phyloP scores from a whole-genome alignment of 768 basidiomycete genomes.

The Psilocybe sp. region DNA sequence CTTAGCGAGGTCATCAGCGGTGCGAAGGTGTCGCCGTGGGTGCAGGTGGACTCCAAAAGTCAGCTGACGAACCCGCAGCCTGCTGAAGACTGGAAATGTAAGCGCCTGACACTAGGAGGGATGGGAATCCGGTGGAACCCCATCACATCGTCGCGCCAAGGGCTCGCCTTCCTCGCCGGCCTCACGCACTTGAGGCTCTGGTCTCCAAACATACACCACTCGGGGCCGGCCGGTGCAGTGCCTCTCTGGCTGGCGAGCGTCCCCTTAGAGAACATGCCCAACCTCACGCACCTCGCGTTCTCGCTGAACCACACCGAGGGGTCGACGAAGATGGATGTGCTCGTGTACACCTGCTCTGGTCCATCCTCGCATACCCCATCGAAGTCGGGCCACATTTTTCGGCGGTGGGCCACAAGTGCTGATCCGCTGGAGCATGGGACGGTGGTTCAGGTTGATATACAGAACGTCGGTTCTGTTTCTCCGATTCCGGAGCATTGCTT shows the following conservation, averaged over 20 bases:
- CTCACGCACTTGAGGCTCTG: slow-evolving; percentile 35
- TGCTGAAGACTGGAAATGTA: slow-evolving; percentile 20
- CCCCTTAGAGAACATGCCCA: slow-evolving; percentile 29
- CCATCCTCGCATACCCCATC: no score
- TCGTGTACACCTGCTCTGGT: slow-evolving; percentile 10
- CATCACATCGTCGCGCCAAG: slow-evolving; percentile 25
- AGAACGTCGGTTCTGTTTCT: no score
- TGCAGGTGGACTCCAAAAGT: no score
- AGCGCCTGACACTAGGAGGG: slow-evolving; percentile 30
- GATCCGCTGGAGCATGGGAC: no score
- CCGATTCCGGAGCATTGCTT: no score
- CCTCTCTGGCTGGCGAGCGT: slow-evolving; percentile 24
- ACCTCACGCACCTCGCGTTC: slow-evolving; percentile 32
- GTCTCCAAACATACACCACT: slow-evolving; percentile 11
- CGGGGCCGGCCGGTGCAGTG: slow-evolving; percentile 7
- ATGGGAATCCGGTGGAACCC: slow-evolving; percentile 28
- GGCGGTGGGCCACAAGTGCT: no score
- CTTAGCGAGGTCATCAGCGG: slow-evolving; percentile 29
- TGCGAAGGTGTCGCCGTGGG: slow-evolving; percentile 3
- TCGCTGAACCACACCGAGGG: slow-evolving; percentile 14
- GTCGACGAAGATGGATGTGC: slow-evolving; percentile 8
- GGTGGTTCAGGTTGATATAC: no score
- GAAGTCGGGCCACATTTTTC: no score
- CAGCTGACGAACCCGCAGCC: no score
- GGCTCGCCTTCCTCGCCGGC: slow-evolving; percentile 30